phyloP scores from a whole-genome alignment of 768 basidiomycete species.

The Phylloporus sp. region DNA sequence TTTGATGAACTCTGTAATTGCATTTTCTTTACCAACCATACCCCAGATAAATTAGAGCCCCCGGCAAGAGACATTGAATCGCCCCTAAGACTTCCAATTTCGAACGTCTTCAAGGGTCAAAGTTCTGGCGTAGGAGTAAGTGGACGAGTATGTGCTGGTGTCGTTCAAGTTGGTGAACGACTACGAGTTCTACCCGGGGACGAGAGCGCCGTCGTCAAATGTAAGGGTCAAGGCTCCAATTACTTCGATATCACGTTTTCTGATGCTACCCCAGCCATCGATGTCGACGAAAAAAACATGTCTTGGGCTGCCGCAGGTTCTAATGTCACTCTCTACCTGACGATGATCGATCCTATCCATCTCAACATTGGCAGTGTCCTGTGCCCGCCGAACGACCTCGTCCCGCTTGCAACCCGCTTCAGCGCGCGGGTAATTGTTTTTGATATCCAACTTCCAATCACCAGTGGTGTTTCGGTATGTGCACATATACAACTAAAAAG shows the following conservation, averaged over 20 bases:
- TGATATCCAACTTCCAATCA: constrained; percentile 88
- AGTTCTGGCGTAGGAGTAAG: constrained; percentile 73
- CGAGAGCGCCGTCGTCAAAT: constrained; percentile 77
- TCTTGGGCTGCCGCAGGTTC: constrained; percentile 90
- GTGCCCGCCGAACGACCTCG: constrained; percentile 66
- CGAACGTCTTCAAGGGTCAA: constrained; percentile 92
- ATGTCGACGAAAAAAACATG: constrained; percentile 70
- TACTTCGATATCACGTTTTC: background rate
- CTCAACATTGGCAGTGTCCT: constrained; percentile 86
- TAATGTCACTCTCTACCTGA: constrained; percentile 83
- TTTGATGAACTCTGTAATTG: background rate
- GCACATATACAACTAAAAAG: background rate
- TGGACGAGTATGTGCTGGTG: constrained; percentile 81
- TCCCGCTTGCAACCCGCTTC: constrained; percentile 76
- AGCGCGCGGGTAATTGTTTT: constrained; percentile 90
- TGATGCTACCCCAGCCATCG: constrained; percentile 57
- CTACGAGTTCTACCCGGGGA: constrained; percentile 89
- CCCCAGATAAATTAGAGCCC: constrained; percentile 72
- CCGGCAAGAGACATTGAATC: constrained; percentile 72
- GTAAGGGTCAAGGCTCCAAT: constrained; percentile 32
- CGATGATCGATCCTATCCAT: constrained; percentile 80
- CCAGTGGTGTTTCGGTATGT: constrained; percentile 76
- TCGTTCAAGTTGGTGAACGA: constrained; percentile 89
- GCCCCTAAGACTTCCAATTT: constrained; percentile 83
- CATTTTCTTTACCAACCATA: background rate